Evolutionary conservation across 179 eudicot genomes (phyloP), one percentile per base, ranked within the genome.

Genomic region (Sideroxylon spinosum): DNA sequence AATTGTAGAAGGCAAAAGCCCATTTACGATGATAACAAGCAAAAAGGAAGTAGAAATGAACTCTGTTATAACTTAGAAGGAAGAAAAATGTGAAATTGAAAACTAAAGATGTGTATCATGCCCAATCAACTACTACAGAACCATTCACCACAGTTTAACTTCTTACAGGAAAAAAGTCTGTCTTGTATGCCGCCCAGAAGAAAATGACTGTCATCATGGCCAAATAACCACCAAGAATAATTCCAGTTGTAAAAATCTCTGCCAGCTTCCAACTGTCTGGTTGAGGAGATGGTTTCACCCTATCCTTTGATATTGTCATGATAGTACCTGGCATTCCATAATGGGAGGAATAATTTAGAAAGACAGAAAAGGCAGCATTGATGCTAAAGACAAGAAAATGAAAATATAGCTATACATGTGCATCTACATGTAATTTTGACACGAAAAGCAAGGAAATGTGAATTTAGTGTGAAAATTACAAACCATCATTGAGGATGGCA

Each of bases 301-400:
- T 86, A 79, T 94, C 98, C 87, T 94, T 92, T n/a, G 98, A 94
- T 80, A 94, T 94, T 76, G 98, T 91, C 97, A 94, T 94, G 77
- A 94, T 91, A 68, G 98, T 92, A 80, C 97, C 97, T 94, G 84
- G 78, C 32, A 67, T 64, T 23, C 16, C 56, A 70, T 1, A 66
- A 0, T 44, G 63, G 26, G 9, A 63, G 50, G 25, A 28, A 7
- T 26, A 2, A 57, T 29, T 37, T 2, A 65, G 16, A 53, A n/a
- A 28, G 9, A 66, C 13, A 17, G 48, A 65, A 76, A 7, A 66
- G 29, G 49, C 26, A 3, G 19, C 11, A 49, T 50, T n/a, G 17
- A 67, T 8, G 73, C 48, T 22, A 76, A 66, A 49, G 59, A 53
- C 23, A 63, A 29, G 48, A 56, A 25, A 20, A 19, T n/a, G 46